Conservation (phyloP, 768 basidiomycete species). For the Leccinum disarticulatum region DNA sequence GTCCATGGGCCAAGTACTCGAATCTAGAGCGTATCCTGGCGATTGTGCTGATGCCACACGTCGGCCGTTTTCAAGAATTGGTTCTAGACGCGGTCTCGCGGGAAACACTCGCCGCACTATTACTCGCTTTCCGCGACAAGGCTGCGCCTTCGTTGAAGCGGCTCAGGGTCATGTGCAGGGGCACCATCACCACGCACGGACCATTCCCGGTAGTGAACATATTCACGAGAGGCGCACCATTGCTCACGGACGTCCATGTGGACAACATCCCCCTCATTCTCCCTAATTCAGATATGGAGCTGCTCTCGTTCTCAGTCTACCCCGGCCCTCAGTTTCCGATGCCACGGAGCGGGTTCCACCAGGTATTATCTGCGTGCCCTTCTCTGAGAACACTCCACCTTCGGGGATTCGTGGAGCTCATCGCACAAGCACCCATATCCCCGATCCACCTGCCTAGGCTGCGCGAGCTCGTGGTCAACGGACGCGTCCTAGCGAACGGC, state of each 20-base stretch:
- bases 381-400: constrained; percentile 26
- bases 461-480: constrained; percentile 33
- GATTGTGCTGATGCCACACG: constrained; percentile 30
- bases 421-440: constrained; percentile 17
- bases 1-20: constrained; percentile 34
- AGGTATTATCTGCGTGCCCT: constrained; percentile 21
- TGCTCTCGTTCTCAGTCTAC: constrained; percentile 34
- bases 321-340: constrained; percentile 35
- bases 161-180: constrained; percentile 32
- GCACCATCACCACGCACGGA: constrained; percentile 28
- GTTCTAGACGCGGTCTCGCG: constrained; percentile 33
- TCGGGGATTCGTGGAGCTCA: constrained; percentile 33
- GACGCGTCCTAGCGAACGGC: constrained; percentile 29
- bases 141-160: constrained; percentile 28
- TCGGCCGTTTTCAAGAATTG: constrained; percentile 29
- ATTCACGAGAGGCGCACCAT: constrained; percentile 34
- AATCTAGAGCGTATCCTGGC: constrained; percentile 26
- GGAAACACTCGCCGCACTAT: constrained; percentile 26
- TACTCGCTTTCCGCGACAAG: constrained; percentile 25
- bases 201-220: constrained; percentile 23
- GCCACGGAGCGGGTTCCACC: constrained; percentile 24
- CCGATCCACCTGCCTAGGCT: constrained; percentile 26
- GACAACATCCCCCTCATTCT: constrained; percentile 32
- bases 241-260: constrained; percentile 33
- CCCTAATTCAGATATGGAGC: constrained; percentile 21